phyloP scores from a whole-genome alignment of 805 yeast species.

The Starmerella tilneyi region DNA sequence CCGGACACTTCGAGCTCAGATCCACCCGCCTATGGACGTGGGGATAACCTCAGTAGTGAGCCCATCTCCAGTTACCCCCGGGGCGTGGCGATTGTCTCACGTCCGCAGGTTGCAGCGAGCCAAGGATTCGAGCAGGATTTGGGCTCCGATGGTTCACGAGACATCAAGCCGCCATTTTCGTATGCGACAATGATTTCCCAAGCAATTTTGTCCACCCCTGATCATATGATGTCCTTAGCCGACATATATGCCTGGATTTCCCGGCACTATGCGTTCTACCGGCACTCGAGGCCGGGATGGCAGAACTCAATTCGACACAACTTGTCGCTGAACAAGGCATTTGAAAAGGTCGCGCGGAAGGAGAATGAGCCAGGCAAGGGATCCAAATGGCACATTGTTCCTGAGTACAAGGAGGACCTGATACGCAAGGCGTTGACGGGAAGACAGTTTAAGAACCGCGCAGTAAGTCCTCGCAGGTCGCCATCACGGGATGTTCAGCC shows the following conservation, averaged over 20 bases:
- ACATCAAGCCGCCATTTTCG: conserved; percentile 91
- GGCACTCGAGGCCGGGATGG: conserved; percentile 93
- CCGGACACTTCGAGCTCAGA: no score
- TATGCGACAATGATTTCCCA: conserved; percentile 98
- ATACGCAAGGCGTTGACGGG: conserved; percentile 54
- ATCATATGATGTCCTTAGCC: conserved; percentile 77
- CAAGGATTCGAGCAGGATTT: conserved; percentile 37
- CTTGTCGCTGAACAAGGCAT: conserved; percentile 87
- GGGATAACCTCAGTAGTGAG: background rate
- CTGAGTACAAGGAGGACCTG: conserved; percentile 73
- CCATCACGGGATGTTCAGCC: background rate
- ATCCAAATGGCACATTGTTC: conserved; percentile 97
- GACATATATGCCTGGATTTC: conserved; percentile 91
- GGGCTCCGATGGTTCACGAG: conserved; percentile 81
- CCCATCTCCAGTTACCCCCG: conserved; percentile 30
- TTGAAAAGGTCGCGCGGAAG: conserved; percentile 91
- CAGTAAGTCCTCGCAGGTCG: conserved; percentile 2
- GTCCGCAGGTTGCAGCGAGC: conserved; percentile 32
- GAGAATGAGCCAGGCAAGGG: conserved; percentile 98
- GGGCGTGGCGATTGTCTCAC: conserved; percentile 36
- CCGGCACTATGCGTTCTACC: conserved; percentile 77
- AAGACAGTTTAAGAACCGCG: conserved; percentile 8
- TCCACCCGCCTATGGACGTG: no score
- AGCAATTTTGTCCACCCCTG: conserved; percentile 79
- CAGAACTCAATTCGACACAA: conserved; percentile 96